Evolutionary conservation across 352 stramenopile species (phyloP), one percentile per base, ranked within the genome.

Genomic region (Globisporangium acanthophoron): DNA sequence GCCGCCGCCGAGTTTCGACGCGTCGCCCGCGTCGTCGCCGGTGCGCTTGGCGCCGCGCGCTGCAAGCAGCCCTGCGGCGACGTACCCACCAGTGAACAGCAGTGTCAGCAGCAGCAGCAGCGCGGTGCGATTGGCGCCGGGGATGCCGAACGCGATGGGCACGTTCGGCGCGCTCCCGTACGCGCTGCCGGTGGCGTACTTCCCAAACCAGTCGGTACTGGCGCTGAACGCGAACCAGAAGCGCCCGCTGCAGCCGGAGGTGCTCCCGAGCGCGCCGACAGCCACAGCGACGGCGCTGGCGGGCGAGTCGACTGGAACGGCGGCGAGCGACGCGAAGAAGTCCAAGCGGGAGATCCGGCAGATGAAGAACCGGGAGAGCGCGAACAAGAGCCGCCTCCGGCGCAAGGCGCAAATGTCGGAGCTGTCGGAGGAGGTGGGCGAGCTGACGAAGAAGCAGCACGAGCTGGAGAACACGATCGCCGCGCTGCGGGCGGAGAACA

Each of bases 331-430:
- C 44, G 56, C 51, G 7, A 53, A 88, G 58, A 87, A 88, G 27
- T 87, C 81, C 5, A 93, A 91, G 73, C 75, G 80, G 20, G 83
- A 90, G 62, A 90, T 91, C 50, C 80, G 83, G 3, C 76, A 91
- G 64, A 93, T 93, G 83, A 93, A 93, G 61, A 93, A 93, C 72
- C 74, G 83, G 43, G 83, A 93, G 56, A 93, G 83, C 55, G 83
- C 83, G 57, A 93, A 93, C 74, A 86, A 85, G 61, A 90, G 78
- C 44, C 80, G 83, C 24, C 49, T 89, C 49, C 78, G 79, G 5
- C 76, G 80, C 48, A 93, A 91, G 69, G 77, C 78, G 5, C 79
- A 88, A 65, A 69, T 93, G 39, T 65, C 65, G 16, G 81, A 85
- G 16, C 57, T 93, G 8, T 70, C 72, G 27, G 68, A 60, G 15